phyloP scores from a whole-genome alignment of 805 yeast genomes.

The Candida ipomoeae region DNA sequence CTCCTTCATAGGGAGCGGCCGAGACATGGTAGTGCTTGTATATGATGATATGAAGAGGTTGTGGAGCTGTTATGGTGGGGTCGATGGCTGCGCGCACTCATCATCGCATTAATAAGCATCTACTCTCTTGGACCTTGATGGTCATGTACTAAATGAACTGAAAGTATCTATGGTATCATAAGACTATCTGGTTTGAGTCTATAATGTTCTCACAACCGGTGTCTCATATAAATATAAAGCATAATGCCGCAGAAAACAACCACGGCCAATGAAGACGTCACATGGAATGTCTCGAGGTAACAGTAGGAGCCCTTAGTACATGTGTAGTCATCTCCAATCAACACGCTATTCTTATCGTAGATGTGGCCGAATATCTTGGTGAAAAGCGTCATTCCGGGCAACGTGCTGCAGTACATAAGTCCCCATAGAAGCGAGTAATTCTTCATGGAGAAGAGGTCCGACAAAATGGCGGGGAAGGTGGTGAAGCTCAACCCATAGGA shows the following conservation, averaged over 20 bases:
- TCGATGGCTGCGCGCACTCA: not conserved
- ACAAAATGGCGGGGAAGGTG: slow-evolving; percentile 31
- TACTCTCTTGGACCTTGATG: no score
- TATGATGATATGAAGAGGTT: not conserved
- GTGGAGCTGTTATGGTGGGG: not conserved
- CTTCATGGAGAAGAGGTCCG: slow-evolving; percentile 31
- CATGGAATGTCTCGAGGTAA: slow-evolving; percentile 24
- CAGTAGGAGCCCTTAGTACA: slow-evolving; percentile 30
- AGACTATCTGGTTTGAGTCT: not conserved
- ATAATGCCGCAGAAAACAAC: slow-evolving; percentile 19
- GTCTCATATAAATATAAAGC: slow-evolving; percentile 4
- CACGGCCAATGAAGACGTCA: slow-evolving; percentile 23
- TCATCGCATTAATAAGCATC: not conserved
- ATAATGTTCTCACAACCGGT: not conserved
- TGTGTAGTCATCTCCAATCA: slow-evolving; percentile 11
- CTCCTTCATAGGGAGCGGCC: slow-evolving; percentile 17
- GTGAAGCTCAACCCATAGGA: slow-evolving; percentile 35
- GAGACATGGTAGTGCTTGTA: slow-evolving; percentile 11
- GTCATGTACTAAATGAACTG: no score
- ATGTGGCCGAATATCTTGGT: slow-evolving; percentile 29
- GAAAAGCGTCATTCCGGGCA: slow-evolving; percentile 29
- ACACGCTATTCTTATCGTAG: slow-evolving; percentile 25
- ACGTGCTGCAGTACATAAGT: slow-evolving; percentile 29
- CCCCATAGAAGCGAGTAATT: slow-evolving; percentile 35
- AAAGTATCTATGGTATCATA: no score